Base-by-base conservation (phyloP, 2,329 filamentous ascomycete species). In the Thielaviopsis cerberus region DNA sequence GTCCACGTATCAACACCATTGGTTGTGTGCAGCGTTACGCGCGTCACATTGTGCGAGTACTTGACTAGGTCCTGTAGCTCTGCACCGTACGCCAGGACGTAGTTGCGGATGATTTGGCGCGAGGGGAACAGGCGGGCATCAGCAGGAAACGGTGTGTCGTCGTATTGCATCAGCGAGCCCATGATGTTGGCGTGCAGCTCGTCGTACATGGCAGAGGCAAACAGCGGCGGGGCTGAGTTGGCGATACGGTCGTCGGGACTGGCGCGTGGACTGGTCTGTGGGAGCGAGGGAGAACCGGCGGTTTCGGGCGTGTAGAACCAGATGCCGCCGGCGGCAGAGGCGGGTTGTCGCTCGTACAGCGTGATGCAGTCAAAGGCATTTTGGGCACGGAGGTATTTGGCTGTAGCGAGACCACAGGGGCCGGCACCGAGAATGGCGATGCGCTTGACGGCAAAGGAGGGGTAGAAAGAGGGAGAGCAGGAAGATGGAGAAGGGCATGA, bases 101-200 rank as follows among this genome's bases (percentile, higher is more conserved):
- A 96, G 23, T 79, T 68, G 62, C 85, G 77, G 2, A 96, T 86
- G 25, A 77, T 75, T 61, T 81, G 70, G 62, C 90, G 81, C 23
- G 75, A 77, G 0, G 91, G 91, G 64, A 91, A 94, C 1, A 94
- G 74, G 66, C 83, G 81, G 6, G 77, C 74, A 13, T 81, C 76
- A 1, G 74, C 65, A 0, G 79, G 76, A 65, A 92, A 92, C 0
- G 76, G 67, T 6, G 79, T 72, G 63, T 91, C 85, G 4, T 83
- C 83, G 68, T 83, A 96, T 3, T 76, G 73, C 91, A 97, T 97
- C 56, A 96, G 68, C 0, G 76, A 74, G 60, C 85, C 80, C 0
- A 89, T 86, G 53, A 96, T 89, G 68, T 97, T 97, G 23, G 90
- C 89, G 65, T 95, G 84, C 17, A 96, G 73, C 24, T 77, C 72